Conservation (phyloP, 1,284 basidiomycete species). For the Naganishia cerealis region DNA sequence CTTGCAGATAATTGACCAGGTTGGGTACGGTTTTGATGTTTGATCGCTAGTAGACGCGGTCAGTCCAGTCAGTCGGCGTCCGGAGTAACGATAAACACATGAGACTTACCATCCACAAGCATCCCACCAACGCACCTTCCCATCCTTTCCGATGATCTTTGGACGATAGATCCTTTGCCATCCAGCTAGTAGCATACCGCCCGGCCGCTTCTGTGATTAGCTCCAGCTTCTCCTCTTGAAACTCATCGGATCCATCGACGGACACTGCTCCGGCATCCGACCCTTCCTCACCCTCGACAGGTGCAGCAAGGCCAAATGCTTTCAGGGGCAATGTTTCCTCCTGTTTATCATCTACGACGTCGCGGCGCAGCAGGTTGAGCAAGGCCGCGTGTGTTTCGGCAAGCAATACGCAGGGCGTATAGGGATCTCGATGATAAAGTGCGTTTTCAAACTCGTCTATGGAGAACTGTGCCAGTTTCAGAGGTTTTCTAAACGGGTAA, state of each 20-base stretch:
- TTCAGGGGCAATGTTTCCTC: constrained; percentile 42
- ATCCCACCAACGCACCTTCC: constrained; percentile 83
- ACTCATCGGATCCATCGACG: constrained; percentile 49
- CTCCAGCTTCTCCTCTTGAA: constrained; percentile 51
- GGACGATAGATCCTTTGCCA: constrained; percentile 41
- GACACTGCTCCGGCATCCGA: constrained; percentile 45
- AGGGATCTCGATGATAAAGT: constrained; percentile 70
- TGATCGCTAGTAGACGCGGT: constrained; percentile 63
- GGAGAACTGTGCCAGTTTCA: constrained; percentile 85
- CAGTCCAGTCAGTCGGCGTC: constrained; percentile 27
- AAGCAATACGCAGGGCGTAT: constrained; percentile 73
- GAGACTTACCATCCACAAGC: constrained; percentile 76
- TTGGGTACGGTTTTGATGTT: constrained; percentile 70
- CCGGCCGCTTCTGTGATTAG: constrained; percentile 46
- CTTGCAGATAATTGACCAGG: constrained; percentile 71
- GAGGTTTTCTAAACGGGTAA: constrained; percentile 64
- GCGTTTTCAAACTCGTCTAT: constrained; percentile 91
- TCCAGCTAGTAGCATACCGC: constrained; percentile 42
- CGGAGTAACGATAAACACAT: constrained; percentile 16
- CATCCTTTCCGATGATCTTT: constrained; percentile 56
- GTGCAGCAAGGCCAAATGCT: constrained; percentile 38
- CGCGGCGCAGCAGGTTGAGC: constrained; percentile 78
- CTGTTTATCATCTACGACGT: constrained; percentile 57
- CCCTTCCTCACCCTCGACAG: constrained; percentile 46
- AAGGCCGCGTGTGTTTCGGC: constrained; percentile 85